Evolutionary conservation across 768 basidiomycete species (phyloP).

Genomic region (Auricularia cornea): DNA sequence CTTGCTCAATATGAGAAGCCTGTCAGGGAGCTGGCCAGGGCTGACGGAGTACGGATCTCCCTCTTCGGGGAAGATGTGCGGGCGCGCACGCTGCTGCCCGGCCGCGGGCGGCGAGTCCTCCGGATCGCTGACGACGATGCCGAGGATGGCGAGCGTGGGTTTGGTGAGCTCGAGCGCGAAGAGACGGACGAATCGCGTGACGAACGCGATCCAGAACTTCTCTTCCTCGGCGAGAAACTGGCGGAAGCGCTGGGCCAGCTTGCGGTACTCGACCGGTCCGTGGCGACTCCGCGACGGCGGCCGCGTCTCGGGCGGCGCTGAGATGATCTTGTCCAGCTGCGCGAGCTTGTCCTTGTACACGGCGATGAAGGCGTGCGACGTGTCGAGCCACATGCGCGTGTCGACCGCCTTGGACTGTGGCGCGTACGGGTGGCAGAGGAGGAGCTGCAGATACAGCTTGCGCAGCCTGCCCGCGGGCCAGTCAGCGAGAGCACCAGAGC

Average conservation of each 20-base stretch:
- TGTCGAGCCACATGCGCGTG: constrained; percentile 87
- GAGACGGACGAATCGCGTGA: constrained; percentile 63
- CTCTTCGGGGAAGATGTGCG: constrained; percentile 43
- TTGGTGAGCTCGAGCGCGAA: constrained; percentile 63
- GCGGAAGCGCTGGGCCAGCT: constrained; percentile 78
- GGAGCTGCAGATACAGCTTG: constrained; percentile 56
- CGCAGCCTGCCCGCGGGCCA: constrained; percentile 44
- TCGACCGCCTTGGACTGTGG: constrained; percentile 73
- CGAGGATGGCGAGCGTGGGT: constrained; percentile 47
- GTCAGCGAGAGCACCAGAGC: constrained; percentile 1
- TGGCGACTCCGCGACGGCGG: constrained; percentile 34
- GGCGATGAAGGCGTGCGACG: constrained; percentile 77
- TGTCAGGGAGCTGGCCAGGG: constrained; percentile 46
- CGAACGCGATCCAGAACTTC: constrained; percentile 80
- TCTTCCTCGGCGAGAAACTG: constrained; percentile 87
- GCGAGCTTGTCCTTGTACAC: constrained; percentile 72
- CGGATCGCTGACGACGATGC: constrained; percentile 37
- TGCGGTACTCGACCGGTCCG: constrained; percentile 75
- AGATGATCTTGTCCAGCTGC: constrained; percentile 38
- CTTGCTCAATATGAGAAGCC: constrained; percentile 76
- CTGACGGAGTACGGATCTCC: constrained; percentile 23
- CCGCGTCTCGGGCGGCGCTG: constrained; percentile 29
- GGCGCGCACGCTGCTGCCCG: constrained; percentile 18
- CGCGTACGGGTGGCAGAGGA: constrained; percentile 60
- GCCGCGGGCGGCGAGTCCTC: constrained; percentile 10